Conservation (phyloP, 345 rosid genomes). For the Corchorus olitorius region DNA sequence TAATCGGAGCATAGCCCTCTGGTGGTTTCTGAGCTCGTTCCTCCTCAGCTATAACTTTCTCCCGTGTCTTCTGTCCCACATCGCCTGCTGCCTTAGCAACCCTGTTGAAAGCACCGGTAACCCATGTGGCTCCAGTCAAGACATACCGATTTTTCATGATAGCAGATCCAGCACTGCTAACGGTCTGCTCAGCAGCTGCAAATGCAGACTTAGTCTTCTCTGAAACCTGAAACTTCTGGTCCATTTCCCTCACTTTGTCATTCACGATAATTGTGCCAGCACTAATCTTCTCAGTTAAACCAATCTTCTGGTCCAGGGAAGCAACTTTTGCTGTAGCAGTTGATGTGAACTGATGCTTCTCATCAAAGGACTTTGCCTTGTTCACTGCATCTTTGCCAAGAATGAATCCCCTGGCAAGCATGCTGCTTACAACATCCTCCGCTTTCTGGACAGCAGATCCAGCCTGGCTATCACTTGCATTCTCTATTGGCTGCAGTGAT, state of each 20-base stretch:
- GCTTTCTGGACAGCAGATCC: conserved; percentile 74
- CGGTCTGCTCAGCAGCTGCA: conserved; percentile 86
- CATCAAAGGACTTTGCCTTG: conserved; percentile 84
- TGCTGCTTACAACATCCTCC: conserved; percentile 88
- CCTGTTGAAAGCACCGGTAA: conserved; percentile 72
- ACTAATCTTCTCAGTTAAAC: conserved; percentile 69
- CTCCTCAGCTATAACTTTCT: conserved; percentile 73
- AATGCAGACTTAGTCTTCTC: conserved; percentile 85
- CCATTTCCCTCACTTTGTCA: conserved; percentile 81
- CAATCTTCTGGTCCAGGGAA: conserved; percentile 79
- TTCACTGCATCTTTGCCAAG: conserved; percentile 81
- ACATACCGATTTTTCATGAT: conserved; percentile 87
- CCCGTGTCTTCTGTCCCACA: conserved; percentile 82
- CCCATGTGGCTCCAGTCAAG: conserved; percentile 81
- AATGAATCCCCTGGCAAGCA: conserved; percentile 88
- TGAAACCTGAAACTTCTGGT: conserved; percentile 86
- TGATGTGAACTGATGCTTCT: conserved; percentile 78
- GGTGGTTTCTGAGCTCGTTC: conserved; percentile 29
- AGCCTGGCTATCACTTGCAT: conserved; percentile 32
- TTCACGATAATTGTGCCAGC: conserved; percentile 76
- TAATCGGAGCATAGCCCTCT: conserved; percentile 50
- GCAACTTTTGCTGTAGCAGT: conserved; percentile 77
- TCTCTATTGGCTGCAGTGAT: conserved; percentile 45
- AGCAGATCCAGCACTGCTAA: conserved; percentile 75
- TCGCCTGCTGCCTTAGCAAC: conserved; percentile 90